Evolutionary conservation across 164 flowering plant species (phyloP).

Genomic region (Malania oleifera): DNA sequence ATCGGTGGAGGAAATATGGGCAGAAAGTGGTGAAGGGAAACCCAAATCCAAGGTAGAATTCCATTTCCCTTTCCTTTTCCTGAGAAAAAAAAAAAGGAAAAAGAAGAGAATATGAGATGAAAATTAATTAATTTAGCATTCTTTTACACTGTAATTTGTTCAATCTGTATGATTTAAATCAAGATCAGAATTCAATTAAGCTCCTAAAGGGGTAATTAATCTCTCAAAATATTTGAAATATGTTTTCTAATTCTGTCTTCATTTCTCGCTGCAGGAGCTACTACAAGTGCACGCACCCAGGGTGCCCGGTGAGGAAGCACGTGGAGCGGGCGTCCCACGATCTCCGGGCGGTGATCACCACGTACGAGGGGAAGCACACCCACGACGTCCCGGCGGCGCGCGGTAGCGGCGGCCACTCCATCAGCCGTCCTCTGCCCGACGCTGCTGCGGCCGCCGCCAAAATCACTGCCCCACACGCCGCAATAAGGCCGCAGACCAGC

Average conservation of each 20-base stretch:
- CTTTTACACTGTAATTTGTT: too few species aligned
- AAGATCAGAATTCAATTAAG: too few species aligned
- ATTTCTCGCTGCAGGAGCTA: constrained; percentile 43
- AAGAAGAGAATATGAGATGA: too few species aligned
- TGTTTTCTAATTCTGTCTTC: neutral
- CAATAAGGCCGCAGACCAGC: constrained; percentile 26
- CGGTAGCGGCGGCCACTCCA: constrained; percentile 41
- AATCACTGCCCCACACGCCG: constrained; percentile 1
- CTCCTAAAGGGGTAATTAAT: neutral
- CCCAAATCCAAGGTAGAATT: constrained; percentile 56
- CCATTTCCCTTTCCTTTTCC: neutral
- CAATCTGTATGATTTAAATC: too few species aligned
- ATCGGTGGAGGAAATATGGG: constrained; percentile 72
- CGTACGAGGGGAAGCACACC: constrained; percentile 76
- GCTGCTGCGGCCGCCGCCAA: too few species aligned
- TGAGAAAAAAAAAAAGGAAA: too few species aligned
- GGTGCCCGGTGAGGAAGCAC: constrained; percentile 71
- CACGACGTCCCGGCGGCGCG: constrained; percentile 70
- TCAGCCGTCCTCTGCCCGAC: constrained; percentile 14
- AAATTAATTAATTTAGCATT: too few species aligned
- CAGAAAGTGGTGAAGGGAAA: constrained; percentile 75
- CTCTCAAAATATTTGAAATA: neutral
- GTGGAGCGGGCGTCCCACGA: constrained; percentile 72
- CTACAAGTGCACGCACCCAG: constrained; percentile 57
- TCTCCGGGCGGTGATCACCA: constrained; percentile 57